Evolutionary conservation across 805 yeast genomes (phyloP).

Genomic region (Pichia occidentalis): DNA sequence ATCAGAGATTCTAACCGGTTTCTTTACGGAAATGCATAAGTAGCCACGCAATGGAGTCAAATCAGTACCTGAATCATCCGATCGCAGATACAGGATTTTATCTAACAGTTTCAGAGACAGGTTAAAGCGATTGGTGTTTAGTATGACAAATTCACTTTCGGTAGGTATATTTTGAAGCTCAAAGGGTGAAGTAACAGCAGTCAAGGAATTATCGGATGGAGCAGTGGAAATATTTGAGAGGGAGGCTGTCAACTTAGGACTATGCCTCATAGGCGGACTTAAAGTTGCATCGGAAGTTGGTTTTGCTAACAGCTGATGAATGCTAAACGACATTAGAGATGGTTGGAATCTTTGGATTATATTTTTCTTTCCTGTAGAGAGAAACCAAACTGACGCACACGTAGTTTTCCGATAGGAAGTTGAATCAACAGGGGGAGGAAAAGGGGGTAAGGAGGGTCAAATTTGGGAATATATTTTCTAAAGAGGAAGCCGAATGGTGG

Average conservation of each 20-base stretch:
- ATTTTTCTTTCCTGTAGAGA: too few relatives aligned
- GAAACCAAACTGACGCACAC: too few relatives aligned
- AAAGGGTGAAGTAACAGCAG: background rate
- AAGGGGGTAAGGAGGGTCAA: too few relatives aligned
- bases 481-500: too few relatives aligned
- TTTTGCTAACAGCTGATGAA: too few relatives aligned
- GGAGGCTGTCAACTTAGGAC: background rate
- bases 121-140: constrained; percentile 2
- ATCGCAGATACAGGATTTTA: constrained; percentile 12
- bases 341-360: too few relatives aligned
- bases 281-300: too few relatives aligned
- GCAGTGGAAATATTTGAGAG: constrained; percentile 1
- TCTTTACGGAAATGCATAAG: constrained; percentile 17
- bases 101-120: constrained; percentile 14
- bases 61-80: constrained; percentile 1
- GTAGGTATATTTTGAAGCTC: constrained; percentile 7
- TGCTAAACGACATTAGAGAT: too few relatives aligned
- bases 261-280: background rate
- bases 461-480: too few relatives aligned
- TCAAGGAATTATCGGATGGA: background rate
- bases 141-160: constrained; percentile 4
- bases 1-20: constrained; percentile 11
- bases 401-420: too few relatives aligned
- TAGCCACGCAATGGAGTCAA: constrained; percentile 21
- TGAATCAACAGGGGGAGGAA: too few relatives aligned